Conservation (phyloP, 1,284 basidiomycete genomes). For the Erythrobasidium hasegawianum region DNA sequence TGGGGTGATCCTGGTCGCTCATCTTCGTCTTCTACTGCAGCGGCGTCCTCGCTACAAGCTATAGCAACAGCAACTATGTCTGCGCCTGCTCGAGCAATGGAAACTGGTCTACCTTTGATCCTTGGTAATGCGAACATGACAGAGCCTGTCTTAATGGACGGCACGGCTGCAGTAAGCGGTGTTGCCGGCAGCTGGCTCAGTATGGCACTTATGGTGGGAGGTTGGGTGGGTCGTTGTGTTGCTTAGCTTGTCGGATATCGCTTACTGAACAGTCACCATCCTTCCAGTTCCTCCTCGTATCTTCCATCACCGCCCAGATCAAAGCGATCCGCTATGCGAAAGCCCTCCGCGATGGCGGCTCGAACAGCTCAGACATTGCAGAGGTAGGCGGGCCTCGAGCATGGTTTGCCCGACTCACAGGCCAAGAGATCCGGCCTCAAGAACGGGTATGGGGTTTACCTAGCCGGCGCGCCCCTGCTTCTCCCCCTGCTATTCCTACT, state of each 20-base stretch:
- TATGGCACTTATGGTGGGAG: constrained; percentile 34
- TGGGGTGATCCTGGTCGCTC: constrained; percentile 20
- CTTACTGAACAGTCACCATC: no score
- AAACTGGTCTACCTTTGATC: constrained; percentile 5
- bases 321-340: constrained; percentile 34
- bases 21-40: neutral
- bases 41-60: constrained; percentile 3
- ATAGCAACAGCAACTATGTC: neutral
- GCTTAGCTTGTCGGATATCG: no score
- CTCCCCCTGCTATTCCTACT: constrained; percentile 2
- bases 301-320: constrained; percentile 19
- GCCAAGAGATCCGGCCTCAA: constrained; percentile 10
- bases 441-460: constrained; percentile 28
- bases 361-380: constrained; percentile 9
- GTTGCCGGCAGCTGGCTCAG: constrained; percentile 26
- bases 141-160: constrained; percentile 16
- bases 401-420: constrained; percentile 19
- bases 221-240: constrained; percentile 19
- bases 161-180: constrained; percentile 15
- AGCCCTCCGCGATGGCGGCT: constrained; percentile 26
- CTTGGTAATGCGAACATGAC: constrained; percentile 2
- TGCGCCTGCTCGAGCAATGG: neutral
- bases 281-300: constrained; percentile 33
- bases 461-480: constrained; percentile 6
- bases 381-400: constrained; percentile 18